Percentiles rank a stretch among this genome's conserved stretches.
These are phyloP conservation scores for Metschnikowia koreensis DNA, from an alignment of 805 yeast genomes.

Conservation along the genomic window DNA sequence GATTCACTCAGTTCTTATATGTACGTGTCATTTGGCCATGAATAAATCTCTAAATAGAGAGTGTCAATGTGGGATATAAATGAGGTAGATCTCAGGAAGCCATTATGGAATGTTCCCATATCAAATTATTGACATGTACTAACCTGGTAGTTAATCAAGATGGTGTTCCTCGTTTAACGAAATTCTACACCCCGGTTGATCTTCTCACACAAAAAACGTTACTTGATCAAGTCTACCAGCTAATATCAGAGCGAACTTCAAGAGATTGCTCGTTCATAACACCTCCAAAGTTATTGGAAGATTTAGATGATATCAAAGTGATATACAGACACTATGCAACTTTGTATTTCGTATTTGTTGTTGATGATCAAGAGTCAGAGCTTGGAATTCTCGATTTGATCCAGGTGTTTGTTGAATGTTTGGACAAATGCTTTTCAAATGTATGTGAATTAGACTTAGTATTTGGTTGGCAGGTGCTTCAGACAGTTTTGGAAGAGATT, in stretches of 20 bases:
- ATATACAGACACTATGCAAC: slow-evolving; percentile 95
- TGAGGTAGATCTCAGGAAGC: background rate
- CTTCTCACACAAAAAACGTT: slow-evolving; percentile 76
- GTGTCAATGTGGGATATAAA: too few relatives aligned
- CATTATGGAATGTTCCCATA: background rate
- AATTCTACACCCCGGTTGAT: slow-evolving; percentile 91
- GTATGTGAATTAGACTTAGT: slow-evolving; percentile 95
- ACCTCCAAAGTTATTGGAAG: slow-evolving; percentile 77
- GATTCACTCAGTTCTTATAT: slow-evolving; percentile 85
- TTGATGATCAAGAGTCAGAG: slow-evolving; percentile 94
- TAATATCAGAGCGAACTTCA: slow-evolving; percentile 68
- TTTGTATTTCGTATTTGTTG: slow-evolving; percentile 90
- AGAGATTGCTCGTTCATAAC: slow-evolving; percentile 86
- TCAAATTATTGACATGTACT: slow-evolving; percentile 14
- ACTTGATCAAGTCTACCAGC: slow-evolving; percentile 75
- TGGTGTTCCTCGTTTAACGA: slow-evolving; percentile 84
- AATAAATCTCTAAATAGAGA: background rate
- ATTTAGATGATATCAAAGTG: slow-evolving; percentile 74
- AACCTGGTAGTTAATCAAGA: slow-evolving; percentile 69
- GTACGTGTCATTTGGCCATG: slow-evolving; percentile 42
- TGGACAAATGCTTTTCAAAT: slow-evolving; percentile 88
- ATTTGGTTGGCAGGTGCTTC: slow-evolving; percentile 97
- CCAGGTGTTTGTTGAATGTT: slow-evolving; percentile 93
- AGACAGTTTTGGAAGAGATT: slow-evolving; percentile 86
- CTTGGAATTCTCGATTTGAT: slow-evolving; percentile 90